Evolutionary conservation across 2,329 filamentous ascomycete genomes (phyloP).

Genomic region (Cyclaneusma minus): DNA sequence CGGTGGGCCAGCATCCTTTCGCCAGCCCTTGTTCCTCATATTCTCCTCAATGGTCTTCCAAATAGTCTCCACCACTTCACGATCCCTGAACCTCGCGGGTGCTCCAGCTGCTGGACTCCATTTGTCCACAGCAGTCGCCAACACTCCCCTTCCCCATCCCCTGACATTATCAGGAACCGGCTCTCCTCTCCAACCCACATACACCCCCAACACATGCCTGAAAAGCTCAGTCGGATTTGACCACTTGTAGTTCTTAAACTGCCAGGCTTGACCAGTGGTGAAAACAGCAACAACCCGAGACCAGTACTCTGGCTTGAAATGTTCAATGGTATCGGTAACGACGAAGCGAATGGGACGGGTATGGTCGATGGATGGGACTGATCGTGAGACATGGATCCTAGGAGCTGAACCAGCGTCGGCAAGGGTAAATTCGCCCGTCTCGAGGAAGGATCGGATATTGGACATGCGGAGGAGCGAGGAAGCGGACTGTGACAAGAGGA

Average conservation of each 20-base stretch:
- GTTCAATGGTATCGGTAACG: constrained; percentile 79
- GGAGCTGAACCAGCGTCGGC: constrained; percentile 54
- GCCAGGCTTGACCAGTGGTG: constrained; percentile 94
- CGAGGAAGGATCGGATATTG: constrained; percentile 90
- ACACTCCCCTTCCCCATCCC: constrained; percentile 73
- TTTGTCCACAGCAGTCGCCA: constrained; percentile 69
- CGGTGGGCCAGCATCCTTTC: constrained; percentile 49
- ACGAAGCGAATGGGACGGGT: constrained; percentile 76
- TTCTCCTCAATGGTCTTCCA: constrained; percentile 80
- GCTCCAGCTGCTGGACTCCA: constrained; percentile 42
- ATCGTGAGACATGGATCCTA: constrained; percentile 73
- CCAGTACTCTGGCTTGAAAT: constrained; percentile 99
- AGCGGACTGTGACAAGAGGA: constrained; percentile 88
- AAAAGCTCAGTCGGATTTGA: constrained; percentile 78
- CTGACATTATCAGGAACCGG: constrained; percentile 61
- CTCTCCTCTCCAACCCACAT: constrained; percentile 84
- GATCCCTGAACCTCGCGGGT: constrained; percentile 58
- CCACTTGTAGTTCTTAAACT: constrained; percentile 99
- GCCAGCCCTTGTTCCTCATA: constrained; percentile 79
- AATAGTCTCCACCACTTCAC: constrained; percentile 83
- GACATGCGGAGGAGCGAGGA: constrained; percentile 89
- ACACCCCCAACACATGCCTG: constrained; percentile 72
- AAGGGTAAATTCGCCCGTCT: constrained; percentile 66
- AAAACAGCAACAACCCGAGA: constrained; percentile 88
- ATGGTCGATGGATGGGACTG: constrained; percentile 55